Evolutionary conservation across 73 alveolate species (phyloP).

Genomic region (Tetrahymena thermophila): DNA sequence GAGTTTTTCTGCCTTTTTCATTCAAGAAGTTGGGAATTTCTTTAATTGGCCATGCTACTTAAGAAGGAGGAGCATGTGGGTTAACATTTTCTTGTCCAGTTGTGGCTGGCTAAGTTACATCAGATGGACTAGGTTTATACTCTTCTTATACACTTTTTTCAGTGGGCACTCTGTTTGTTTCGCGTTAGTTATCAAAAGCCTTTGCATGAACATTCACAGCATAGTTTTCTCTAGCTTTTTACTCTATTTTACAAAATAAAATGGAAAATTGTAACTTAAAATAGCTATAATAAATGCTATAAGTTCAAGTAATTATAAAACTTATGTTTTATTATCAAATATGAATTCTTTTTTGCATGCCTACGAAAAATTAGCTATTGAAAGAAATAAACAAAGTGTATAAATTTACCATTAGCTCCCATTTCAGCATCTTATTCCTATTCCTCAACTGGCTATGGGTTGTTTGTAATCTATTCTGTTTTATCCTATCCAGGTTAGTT

Average conservation of each 20-base stretch:
- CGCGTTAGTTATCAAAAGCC: background rate
- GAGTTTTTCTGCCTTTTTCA: slow-evolving; percentile 21
- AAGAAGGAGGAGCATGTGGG: slow-evolving; percentile 13
- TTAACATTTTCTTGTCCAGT: background rate
- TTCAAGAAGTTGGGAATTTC: slow-evolving; percentile 4
- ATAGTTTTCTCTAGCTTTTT: background rate
- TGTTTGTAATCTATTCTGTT: background rate
- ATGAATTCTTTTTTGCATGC: too few species aligned
- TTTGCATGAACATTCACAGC: background rate
- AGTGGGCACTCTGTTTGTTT: background rate
- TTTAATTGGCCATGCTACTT: slow-evolving; percentile 22
- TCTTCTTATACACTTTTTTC: background rate
- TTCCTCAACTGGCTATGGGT: background rate
- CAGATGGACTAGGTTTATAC: background rate
- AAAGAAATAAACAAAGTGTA: background rate
- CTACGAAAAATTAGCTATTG: background rate
- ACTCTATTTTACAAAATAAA: background rate
- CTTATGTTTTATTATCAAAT: too few species aligned
- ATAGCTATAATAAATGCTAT: background rate
- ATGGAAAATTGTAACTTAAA: background rate
- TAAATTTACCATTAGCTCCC: background rate
- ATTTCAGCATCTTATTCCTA: background rate
- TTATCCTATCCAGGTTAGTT: slow-evolving; percentile 1
- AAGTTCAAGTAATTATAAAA: background rate
- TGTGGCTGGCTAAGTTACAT: background rate